Conservation (phyloP, 176 grass and related monocot genomes). For the Raddia distichophylla region DNA sequence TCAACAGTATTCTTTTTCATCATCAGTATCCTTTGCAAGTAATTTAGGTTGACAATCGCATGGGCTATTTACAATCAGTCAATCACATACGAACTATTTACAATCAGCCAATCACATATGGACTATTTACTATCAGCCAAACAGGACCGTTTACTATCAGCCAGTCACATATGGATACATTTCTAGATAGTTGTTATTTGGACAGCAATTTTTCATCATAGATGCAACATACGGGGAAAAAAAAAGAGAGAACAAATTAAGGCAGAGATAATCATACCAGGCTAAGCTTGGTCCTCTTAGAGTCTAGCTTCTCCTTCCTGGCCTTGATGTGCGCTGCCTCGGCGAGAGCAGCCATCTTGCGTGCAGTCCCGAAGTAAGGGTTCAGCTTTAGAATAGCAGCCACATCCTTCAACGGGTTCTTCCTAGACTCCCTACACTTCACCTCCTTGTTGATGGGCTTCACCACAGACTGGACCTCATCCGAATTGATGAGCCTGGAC, state of each 20-base stretch:
- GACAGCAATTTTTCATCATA: too few relatives aligned
- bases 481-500: slow-evolving; percentile 82
- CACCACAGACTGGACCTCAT: slow-evolving; percentile 87
- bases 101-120: too few relatives aligned
- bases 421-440: slow-evolving; percentile 68
- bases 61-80: too few relatives aligned
- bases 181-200: too few relatives aligned
- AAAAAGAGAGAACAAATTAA: too few relatives aligned
- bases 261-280: slow-evolving; percentile 35
- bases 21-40: too few relatives aligned
- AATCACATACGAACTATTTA: too few relatives aligned
- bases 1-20: slow-evolving; percentile 30
- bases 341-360: slow-evolving; percentile 80
- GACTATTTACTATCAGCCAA: too few relatives aligned
- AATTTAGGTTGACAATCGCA: too few relatives aligned
- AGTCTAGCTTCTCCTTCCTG: slow-evolving; percentile 77
- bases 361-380: slow-evolving; percentile 67
- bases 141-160: too few relatives aligned
- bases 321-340: slow-evolving; percentile 70
- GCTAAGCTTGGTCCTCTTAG: slow-evolving; percentile 63
- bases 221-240: too few relatives aligned
- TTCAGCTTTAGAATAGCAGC: slow-evolving; percentile 78
- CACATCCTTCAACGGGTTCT: slow-evolving; percentile 82
- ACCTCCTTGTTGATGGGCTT: slow-evolving; percentile 82
- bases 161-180: too few relatives aligned